phyloP scores from a whole-genome alignment of 1,284 basidiomycete genomes.

The Ceratorhiza oryzae-sativae region DNA sequence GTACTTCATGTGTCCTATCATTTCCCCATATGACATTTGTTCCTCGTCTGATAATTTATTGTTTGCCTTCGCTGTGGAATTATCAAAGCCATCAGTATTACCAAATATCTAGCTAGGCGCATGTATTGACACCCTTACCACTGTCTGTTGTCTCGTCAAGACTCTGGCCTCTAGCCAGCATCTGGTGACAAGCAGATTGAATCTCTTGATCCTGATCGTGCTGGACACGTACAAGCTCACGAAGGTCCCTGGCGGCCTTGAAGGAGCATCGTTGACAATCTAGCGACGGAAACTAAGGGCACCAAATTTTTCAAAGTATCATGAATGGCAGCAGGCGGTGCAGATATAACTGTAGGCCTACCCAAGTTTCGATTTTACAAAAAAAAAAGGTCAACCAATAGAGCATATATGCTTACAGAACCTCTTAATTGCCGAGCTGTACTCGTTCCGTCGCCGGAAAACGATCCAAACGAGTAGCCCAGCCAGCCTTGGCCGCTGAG shows the following conservation, averaged over 20 bases:
- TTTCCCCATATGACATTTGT: not conserved
- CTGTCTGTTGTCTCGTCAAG: too few relatives aligned
- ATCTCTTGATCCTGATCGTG: not conserved
- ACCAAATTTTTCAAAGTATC: not conserved
- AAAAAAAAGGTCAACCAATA: not conserved
- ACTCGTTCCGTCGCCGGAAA: not conserved
- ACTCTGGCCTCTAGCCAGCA: too few relatives aligned
- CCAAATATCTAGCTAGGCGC: too few relatives aligned
- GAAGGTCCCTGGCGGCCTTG: not conserved
- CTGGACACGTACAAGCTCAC: not conserved
- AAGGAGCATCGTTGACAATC: not conserved
- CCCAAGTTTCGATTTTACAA: not conserved
- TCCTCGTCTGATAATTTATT: not conserved
- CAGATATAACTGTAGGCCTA: not conserved
- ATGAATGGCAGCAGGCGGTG: not conserved
- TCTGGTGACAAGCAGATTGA: too few relatives aligned
- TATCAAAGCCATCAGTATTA: too few relatives aligned
- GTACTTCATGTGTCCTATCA: slow-evolving; percentile 14
- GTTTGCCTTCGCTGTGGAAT: not conserved
- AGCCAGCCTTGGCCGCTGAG: slow-evolving; percentile 16
- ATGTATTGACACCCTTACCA: too few relatives aligned
- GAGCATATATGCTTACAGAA: not conserved
- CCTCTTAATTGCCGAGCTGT: not conserved
- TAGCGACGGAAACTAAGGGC: not conserved
- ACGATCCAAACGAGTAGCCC: slow-evolving; percentile 1